phyloP scores from a whole-genome alignment of 306 rosid species.

The Acacia confusa region DNA sequence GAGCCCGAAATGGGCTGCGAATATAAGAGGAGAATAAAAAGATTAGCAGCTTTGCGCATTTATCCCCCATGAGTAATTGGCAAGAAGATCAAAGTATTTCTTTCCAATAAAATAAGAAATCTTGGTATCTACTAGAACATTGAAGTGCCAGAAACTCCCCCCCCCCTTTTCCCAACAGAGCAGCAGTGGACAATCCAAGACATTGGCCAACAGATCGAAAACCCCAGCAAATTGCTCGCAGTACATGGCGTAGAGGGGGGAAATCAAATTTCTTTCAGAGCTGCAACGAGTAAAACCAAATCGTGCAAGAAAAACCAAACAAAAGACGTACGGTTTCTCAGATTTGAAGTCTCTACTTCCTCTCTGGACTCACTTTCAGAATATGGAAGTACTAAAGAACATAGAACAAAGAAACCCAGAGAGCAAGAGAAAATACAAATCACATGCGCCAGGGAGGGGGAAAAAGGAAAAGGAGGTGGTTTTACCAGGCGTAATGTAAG shows the following conservation, averaged over 20 bases:
- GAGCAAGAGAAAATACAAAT: background rate
- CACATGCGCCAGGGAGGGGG: constrained; percentile 20
- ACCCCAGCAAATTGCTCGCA: constrained; percentile 12
- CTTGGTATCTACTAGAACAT: background rate
- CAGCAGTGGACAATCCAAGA: background rate
- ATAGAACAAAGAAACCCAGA: background rate
- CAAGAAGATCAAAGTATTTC: background rate
- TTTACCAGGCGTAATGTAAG: constrained; percentile 8
- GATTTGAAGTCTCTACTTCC: background rate
- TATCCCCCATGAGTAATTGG: background rate
- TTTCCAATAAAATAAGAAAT: background rate
- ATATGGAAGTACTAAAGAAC: background rate
- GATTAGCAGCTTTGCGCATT: constrained; percentile 24
- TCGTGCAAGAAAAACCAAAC: background rate
- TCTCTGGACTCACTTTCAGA: background rate
- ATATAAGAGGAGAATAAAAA: background rate
- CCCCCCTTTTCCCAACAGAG: background rate
- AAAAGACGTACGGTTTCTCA: constrained; percentile 4
- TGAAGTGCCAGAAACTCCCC: background rate
- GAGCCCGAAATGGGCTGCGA: background rate
- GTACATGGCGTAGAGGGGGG: background rate
- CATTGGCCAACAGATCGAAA: background rate
- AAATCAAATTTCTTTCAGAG: constrained; percentile 8
- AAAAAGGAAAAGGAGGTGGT: constrained; percentile 7
- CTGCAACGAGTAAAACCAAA: background rate